Conservation (phyloP, 2,329 filamentous ascomycete species). For the Fusarium sp. region DNA sequence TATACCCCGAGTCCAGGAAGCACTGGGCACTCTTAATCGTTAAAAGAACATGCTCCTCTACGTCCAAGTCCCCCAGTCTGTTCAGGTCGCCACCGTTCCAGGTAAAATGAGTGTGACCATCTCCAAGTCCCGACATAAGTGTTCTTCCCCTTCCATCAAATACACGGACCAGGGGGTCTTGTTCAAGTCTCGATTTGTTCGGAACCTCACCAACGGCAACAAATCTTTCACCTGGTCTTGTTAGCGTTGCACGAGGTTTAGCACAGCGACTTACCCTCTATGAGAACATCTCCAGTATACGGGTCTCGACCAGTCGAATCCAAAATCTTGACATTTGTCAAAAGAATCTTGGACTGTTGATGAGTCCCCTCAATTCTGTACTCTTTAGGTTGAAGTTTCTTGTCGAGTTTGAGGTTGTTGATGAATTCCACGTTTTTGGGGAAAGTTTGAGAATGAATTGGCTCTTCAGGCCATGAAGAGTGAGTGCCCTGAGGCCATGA, state of each 20-base stretch:
- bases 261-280: not conserved
- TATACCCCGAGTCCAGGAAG: constrained; percentile 38
- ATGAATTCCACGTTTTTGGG: constrained; percentile 1
- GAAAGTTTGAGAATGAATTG: constrained; percentile 2
- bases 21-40: constrained; percentile 31
- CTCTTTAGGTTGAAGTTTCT: not conserved
- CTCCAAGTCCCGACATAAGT: constrained; percentile 32
- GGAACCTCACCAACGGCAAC: not conserved
- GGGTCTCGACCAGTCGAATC: constrained; percentile 3
- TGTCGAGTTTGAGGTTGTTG: constrained; percentile 1
- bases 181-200: not conserved
- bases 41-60: constrained; percentile 35
- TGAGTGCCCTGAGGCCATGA: constrained; percentile 21
- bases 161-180: constrained; percentile 6
- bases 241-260: not conserved
- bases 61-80: constrained; percentile 20
- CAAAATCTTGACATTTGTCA: not conserved
- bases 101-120: constrained; percentile 32
- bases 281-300: not conserved
- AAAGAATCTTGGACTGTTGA: not conserved
- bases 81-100: constrained; percentile 37
- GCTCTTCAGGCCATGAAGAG: constrained; percentile 17
- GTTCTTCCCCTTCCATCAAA: constrained; percentile 29
- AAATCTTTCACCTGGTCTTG: not conserved
- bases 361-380: constrained; percentile 1